A percentile compares a stretch with the other conserved stretches of the same genome.
These are phyloP conservation scores for Thielaviopsis populi DNA, from an alignment of 2,329 filamentous ascomycete genomes.

Conservation along the genomic window DNA sequence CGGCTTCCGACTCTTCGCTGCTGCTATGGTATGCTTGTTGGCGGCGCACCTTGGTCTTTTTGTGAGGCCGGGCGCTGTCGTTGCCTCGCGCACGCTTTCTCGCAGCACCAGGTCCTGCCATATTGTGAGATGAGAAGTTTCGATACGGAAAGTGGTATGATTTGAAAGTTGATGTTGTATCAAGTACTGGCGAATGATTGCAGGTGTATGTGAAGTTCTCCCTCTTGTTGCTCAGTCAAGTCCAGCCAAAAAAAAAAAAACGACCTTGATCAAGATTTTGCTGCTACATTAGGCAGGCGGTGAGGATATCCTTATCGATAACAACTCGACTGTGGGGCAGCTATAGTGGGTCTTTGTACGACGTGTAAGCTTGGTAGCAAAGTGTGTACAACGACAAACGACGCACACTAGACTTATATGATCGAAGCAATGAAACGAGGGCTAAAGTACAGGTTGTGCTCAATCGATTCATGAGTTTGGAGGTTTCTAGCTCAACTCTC, in stretches of 20 bases:
- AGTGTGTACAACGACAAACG: too few relatives aligned
- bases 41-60: slow-evolving; percentile 28
- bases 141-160: not conserved
- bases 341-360: not conserved
- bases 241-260: slow-evolving; percentile 10
- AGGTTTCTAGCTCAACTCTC: too few relatives aligned
- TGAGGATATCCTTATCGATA: slow-evolving; percentile 14
- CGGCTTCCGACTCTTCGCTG: slow-evolving; percentile 29
- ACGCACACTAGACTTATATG: not conserved
- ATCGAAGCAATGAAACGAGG: too few relatives aligned
- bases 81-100: slow-evolving; percentile 26
- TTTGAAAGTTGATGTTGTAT: not conserved
- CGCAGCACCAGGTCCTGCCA: slow-evolving; percentile 11
- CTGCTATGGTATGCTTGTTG: slow-evolving; percentile 38
- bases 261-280: slow-evolving; percentile 1
- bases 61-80: slow-evolving; percentile 29
- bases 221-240: not conserved
- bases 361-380: not conserved
- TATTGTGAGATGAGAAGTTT: slow-evolving; percentile 2
- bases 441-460: too few relatives aligned
- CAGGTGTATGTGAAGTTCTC: not conserved
- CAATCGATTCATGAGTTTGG: too few relatives aligned
- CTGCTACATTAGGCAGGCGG: slow-evolving; percentile 9
- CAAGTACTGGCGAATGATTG: not conserved
- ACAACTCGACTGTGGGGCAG: not conserved